A percentile compares a stretch with the other conserved stretches of the same genome.
These are phyloP conservation scores for Aspergillus affinis DNA, from an alignment of 495 filamentous ascomycete genomes.

Conservation along the genomic window DNA sequence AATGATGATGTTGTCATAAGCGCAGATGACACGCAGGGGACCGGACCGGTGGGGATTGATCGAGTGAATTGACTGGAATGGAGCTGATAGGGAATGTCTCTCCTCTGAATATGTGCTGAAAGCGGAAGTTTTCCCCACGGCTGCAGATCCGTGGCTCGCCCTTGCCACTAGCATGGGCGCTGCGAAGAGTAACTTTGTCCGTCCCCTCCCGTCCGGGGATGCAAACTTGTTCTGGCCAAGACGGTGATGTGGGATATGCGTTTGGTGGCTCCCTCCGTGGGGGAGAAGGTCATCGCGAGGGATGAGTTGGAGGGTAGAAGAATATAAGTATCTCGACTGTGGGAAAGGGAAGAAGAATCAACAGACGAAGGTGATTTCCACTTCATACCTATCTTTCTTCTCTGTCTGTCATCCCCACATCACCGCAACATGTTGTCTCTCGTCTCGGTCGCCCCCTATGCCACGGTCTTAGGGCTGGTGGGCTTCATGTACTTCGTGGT, in stretches of 20 bases:
- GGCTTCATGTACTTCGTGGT: slow-evolving; percentile 41
- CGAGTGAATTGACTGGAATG: not conserved
- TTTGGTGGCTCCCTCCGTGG: not conserved
- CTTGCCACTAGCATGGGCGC: too few species aligned
- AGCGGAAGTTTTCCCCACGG: not conserved
- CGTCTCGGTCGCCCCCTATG: slow-evolving; percentile 29
- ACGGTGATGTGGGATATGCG: not conserved
- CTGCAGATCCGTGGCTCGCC: not conserved
- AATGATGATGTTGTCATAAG: not conserved
- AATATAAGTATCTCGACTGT: not conserved
- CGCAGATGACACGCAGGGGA: not conserved
- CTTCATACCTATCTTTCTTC: not conserved
- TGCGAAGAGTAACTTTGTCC: not conserved
- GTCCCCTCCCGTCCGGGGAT: not conserved
- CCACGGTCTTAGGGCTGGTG: slow-evolving; percentile 22
- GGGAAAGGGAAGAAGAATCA: not conserved
- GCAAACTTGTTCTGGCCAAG: not conserved
- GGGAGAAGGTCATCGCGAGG: not conserved
- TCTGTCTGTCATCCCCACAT: not conserved
- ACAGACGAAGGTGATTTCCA: not conserved
- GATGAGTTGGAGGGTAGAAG: not conserved
- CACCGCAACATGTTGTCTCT: slow-evolving; percentile 23
- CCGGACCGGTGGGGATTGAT: not conserved
- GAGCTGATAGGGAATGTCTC: not conserved
- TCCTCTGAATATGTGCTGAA: not conserved